These are phyloP conservation scores for Ophiocordyceps camponoti-leonardi DNA, from an alignment of 2,329 filamentous ascomycete species.

Conservation along the genomic window DNA sequence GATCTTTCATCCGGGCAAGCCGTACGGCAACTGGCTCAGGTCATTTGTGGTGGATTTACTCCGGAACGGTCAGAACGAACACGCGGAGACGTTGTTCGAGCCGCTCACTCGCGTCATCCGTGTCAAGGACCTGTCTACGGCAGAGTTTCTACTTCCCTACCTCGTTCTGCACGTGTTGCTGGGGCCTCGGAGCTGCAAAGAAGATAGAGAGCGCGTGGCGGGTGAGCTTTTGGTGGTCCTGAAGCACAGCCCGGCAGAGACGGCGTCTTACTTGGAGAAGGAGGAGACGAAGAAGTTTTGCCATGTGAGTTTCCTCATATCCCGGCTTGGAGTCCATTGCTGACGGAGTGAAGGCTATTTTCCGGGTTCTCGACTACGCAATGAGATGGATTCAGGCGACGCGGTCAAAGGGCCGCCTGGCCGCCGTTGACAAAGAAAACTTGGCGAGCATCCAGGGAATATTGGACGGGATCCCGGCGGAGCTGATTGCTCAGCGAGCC, in stretches of 20 bases:
- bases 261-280: conserved; percentile 40
- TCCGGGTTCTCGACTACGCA: conserved; percentile 79
- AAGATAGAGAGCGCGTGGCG: conserved; percentile 48
- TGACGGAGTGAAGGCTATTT: conserved; percentile 51
- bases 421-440: conserved; percentile 26
- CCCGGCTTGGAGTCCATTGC: not conserved
- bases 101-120: conserved; percentile 69
- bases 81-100: conserved; percentile 62
- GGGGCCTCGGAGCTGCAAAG: conserved; percentile 41
- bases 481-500: conserved; percentile 63
- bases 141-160: conserved; percentile 80
- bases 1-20: conserved; percentile 50
- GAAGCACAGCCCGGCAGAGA: conserved; percentile 33
- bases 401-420: conserved; percentile 13
- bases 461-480: conserved; percentile 48
- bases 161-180: conserved; percentile 69
- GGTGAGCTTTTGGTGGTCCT: conserved; percentile 61
- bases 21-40: conserved; percentile 69
- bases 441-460: conserved; percentile 30
- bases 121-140: conserved; percentile 70
- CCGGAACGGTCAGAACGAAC: conserved; percentile 55
- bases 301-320: conserved; percentile 40
- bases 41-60: conserved; percentile 69
- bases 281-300: conserved; percentile 74
- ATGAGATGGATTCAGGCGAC: conserved; percentile 80